Evolutionary conservation across 257 asterid genomes (phyloP).

Genomic region (Fraxinus excelsior): DNA sequence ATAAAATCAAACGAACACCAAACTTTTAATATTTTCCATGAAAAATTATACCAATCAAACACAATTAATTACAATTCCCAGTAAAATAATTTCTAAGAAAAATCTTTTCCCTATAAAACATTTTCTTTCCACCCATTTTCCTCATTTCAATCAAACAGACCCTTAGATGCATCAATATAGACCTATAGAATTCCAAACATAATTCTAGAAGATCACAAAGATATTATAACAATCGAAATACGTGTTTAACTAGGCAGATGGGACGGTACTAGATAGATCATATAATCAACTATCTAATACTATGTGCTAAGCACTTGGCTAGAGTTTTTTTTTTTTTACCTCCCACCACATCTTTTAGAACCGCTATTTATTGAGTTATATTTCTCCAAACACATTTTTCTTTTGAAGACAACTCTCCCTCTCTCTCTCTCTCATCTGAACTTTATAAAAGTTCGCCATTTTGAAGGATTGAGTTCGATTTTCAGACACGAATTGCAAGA

Average conservation of each 20-base stretch:
- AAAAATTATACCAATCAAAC: no score
- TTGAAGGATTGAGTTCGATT: not conserved
- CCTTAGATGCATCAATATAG: no score
- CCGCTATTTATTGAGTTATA: slow-evolving; percentile 47
- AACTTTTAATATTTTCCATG: no score
- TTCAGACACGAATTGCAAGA: not conserved
- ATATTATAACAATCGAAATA: no score
- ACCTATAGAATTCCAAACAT: no score
- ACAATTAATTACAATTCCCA: no score
- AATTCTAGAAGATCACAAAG: no score
- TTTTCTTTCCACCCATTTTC: no score
- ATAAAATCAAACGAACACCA: no score
- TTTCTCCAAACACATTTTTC: slow-evolving; percentile 32
- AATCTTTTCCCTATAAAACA: no score
- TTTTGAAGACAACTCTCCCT: slow-evolving; percentile 24
- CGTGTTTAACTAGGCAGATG: not conserved
- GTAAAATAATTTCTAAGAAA: no score
- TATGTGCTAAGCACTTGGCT: slow-evolving; percentile 13
- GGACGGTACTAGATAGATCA: not conserved
- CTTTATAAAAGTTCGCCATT: not conserved
- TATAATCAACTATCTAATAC: not conserved
- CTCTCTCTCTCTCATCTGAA: slow-evolving; percentile 19
- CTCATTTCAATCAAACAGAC: no score
- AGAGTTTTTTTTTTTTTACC: slow-evolving; percentile 12
- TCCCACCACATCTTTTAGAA: slow-evolving; percentile 3